These are phyloP conservation scores for Citrus maxima DNA, from an alignment of 345 rosid species.

Conservation along the genomic window DNA sequence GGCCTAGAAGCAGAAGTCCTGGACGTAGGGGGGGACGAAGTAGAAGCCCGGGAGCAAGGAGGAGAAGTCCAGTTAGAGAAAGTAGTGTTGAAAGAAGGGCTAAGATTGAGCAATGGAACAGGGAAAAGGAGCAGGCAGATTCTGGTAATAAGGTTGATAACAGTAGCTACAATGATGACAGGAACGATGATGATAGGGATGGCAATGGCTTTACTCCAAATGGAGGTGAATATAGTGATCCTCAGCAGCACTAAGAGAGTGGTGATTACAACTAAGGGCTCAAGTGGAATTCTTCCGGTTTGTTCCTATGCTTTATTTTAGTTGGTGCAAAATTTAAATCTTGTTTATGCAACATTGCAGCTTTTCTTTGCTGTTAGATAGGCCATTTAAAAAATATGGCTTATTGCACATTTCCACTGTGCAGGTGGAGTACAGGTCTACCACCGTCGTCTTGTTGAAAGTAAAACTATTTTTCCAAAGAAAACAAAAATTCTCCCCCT, in stretches of 20 bases:
- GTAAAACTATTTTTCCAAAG: slow-evolving; percentile 17
- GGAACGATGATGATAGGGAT: slow-evolving; percentile 13
- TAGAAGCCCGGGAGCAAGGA: slow-evolving; percentile 38
- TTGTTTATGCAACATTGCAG: background rate
- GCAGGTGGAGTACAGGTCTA: slow-evolving; percentile 51
- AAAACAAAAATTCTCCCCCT: background rate
- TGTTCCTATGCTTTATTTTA: slow-evolving; percentile 9
- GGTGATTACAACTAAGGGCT: background rate
- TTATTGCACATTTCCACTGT: slow-evolving; percentile 43
- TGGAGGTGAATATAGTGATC: slow-evolving; percentile 27
- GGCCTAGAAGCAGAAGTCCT: slow-evolving; percentile 48
- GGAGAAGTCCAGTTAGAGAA: slow-evolving; percentile 47
- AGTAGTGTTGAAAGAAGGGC: slow-evolving; percentile 55
- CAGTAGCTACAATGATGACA: slow-evolving; percentile 9
- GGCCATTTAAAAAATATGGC: slow-evolving; percentile 24
- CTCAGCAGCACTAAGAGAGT: slow-evolving; percentile 18
- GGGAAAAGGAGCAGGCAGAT: slow-evolving; percentile 43
- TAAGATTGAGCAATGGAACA: slow-evolving; percentile 58
- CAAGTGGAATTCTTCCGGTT: slow-evolving; percentile 4
- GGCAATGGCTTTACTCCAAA: slow-evolving; percentile 16
- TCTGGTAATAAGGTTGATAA: slow-evolving; percentile 13
- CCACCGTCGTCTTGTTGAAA: slow-evolving; percentile 31
- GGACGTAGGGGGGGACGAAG: slow-evolving; percentile 38
- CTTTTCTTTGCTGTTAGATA: slow-evolving; percentile 10
- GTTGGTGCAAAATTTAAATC: background rate